Evolutionary conservation across 768 basidiomycete genomes (phyloP).

Genomic region (Strobilomyces echinocephalus): DNA sequence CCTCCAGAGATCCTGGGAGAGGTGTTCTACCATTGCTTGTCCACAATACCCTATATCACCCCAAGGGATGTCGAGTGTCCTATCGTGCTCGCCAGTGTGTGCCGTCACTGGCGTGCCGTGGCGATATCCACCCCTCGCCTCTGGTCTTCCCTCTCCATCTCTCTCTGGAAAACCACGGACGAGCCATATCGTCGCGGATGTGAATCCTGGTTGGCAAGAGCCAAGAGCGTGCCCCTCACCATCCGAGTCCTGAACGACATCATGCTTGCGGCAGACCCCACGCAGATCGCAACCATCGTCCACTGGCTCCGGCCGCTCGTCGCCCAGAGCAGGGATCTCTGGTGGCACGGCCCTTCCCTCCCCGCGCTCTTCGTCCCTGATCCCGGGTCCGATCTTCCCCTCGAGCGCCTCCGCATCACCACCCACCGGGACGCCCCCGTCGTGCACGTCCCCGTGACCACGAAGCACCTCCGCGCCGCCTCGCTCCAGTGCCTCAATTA

Average conservation of each 20-base stretch:
- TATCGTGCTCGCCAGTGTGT: conserved; percentile 26
- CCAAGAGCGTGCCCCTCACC: conserved; percentile 24
- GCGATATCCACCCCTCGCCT: conserved; percentile 29
- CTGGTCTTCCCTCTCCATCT: conserved; percentile 28
- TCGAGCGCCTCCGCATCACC: conserved; percentile 23
- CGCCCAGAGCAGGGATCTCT: conserved; percentile 23
- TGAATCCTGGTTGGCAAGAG: conserved; percentile 26
- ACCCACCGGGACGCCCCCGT: conserved; percentile 10
- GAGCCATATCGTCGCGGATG: conserved; percentile 17
- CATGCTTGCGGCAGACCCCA: conserved; percentile 2
- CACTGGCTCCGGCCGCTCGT: conserved; percentile 25
- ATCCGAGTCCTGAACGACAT: conserved; percentile 27
- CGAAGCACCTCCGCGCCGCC: conserved; percentile 15
- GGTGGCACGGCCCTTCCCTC: conserved; percentile 31
- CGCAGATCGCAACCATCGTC: conserved; percentile 1
- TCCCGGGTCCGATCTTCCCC: neutral
- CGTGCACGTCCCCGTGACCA: conserved; percentile 15
- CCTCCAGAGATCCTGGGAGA: conserved; percentile 31
- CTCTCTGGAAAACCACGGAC: conserved; percentile 10
- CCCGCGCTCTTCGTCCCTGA: conserved; percentile 15
- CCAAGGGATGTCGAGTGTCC: conserved; percentile 21
- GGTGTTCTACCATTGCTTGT: conserved; percentile 28
- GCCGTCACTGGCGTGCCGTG: conserved; percentile 29
- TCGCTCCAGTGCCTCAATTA: conserved; percentile 19
- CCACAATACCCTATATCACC: conserved; percentile 21